A percentile compares a stretch with the other conserved stretches of the same genome.
These are phyloP conservation scores for Asclepias syriaca DNA, from an alignment of 257 asterid genomes.

Conservation along the genomic window DNA sequence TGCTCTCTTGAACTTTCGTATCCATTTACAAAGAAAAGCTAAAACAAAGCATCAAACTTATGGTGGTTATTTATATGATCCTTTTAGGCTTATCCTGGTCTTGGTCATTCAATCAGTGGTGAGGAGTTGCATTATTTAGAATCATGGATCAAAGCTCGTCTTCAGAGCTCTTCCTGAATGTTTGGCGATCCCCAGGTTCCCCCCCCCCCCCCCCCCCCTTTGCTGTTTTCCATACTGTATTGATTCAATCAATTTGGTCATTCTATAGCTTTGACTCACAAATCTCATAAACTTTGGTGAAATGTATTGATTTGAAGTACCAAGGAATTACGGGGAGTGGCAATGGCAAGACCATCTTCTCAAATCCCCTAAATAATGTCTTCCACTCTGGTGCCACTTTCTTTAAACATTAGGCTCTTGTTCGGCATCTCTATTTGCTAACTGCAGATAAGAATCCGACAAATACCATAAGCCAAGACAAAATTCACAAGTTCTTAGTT, in stretches of 20 bases:
- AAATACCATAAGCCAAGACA: not conserved
- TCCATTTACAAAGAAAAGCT: not conserved
- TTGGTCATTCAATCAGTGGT: constrained; percentile 58
- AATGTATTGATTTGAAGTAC: not conserved
- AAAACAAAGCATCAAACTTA: not conserved
- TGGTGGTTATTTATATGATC: constrained; percentile 4
- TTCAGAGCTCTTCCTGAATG: constrained; percentile 52
- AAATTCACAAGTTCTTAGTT: not conserved
- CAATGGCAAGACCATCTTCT: not conserved
- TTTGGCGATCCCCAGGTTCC: not conserved
- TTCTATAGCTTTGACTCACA: not conserved
- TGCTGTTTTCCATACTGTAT: not conserved
- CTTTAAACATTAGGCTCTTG: not conserved
- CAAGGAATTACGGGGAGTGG: not conserved
- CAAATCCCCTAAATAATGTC: not conserved
- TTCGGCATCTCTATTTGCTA: constrained; percentile 1
- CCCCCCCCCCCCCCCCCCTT: too few species aligned
- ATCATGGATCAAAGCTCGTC: constrained; percentile 73
- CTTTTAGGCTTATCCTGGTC: constrained; percentile 73
- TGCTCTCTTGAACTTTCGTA: constrained; percentile 2
- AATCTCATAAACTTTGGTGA: not conserved
- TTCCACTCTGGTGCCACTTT: not conserved
- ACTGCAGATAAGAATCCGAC: not conserved
- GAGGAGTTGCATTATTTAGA: constrained; percentile 62
- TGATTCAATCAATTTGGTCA: not conserved